Percentiles rank a stretch among this genome's conserved stretches.
Evolutionary conservation across 2,329 filamentous ascomycete genomes (phyloP).

Genomic region (Fusarium sp.): DNA sequence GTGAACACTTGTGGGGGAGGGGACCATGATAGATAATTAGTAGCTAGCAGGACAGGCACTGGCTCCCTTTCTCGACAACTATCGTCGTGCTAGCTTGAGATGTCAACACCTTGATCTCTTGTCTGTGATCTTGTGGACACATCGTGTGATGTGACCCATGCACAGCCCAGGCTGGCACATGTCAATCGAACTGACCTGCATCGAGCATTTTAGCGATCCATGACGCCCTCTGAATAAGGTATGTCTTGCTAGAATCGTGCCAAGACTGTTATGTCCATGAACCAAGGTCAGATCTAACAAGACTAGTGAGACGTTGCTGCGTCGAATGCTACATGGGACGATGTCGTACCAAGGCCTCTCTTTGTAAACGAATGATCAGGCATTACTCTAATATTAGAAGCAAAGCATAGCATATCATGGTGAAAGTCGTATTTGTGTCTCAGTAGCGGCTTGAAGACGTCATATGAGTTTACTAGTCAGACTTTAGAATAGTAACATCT

Average conservation of each 20-base stretch:
- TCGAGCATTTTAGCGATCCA: constrained; percentile 7
- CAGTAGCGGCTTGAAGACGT: background rate
- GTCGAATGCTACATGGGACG: background rate
- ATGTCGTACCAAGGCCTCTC: background rate
- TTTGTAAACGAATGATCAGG: background rate
- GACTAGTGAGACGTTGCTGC: background rate
- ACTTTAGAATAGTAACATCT: background rate
- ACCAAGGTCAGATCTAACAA: constrained; percentile 5
- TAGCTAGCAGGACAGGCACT: constrained; percentile 18
- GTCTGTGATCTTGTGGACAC: constrained; percentile 26
- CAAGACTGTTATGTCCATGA: background rate
- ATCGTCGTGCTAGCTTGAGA: constrained; percentile 20
- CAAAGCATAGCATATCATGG: background rate
- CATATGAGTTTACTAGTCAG: background rate
- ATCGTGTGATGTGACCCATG: constrained; percentile 29
- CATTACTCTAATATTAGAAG: background rate
- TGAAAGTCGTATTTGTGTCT: background rate
- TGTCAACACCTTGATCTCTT: constrained; percentile 24
- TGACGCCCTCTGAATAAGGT: constrained; percentile 15
- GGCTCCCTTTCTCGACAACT: constrained; percentile 10
- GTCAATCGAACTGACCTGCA: constrained; percentile 18
- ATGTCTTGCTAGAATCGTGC: background rate
- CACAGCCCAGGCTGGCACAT: constrained; percentile 21
- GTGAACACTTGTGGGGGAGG: constrained; percentile 40
- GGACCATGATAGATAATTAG: constrained; percentile 19